These are phyloP conservation scores for Tausonia pullulans DNA, from an alignment of 1,284 basidiomycete genomes.

Conservation along the genomic window DNA sequence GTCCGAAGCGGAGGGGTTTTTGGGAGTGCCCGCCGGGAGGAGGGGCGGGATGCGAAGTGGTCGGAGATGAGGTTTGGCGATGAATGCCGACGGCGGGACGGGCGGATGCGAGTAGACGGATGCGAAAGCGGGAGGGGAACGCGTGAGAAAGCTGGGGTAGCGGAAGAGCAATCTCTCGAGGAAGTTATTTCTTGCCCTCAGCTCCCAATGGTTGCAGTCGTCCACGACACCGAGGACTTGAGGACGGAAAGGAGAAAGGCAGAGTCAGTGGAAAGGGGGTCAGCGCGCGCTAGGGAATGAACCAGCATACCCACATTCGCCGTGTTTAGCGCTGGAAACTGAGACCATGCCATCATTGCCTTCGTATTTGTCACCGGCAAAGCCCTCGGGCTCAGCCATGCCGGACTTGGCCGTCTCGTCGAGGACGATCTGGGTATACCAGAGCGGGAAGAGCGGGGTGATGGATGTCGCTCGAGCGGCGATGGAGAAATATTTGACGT, in stretches of 20 bases:
- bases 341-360: slow-evolving; percentile 94
- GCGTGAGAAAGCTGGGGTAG: slow-evolving; percentile 6
- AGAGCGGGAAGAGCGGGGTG: slow-evolving; percentile 80
- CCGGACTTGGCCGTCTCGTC: slow-evolving; percentile 49
- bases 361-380: slow-evolving; percentile 44
- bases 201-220: slow-evolving; percentile 92
- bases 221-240: slow-evolving; percentile 70
- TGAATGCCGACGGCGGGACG: not conserved
- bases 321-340: slow-evolving; percentile 80
- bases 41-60: not conserved
- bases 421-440: slow-evolving; percentile 88
- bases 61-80: not conserved
- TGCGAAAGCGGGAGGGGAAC: not conserved
- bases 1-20: not conserved
- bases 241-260: not conserved
- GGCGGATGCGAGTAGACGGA: not conserved
- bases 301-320: slow-evolving; percentile 47
- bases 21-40: not conserved
- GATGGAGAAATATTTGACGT: slow-evolving; percentile 84
- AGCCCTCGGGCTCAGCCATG: slow-evolving; percentile 47
- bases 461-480: slow-evolving; percentile 65
- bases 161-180: slow-evolving; percentile 21
- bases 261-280: not conserved
- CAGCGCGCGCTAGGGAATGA: not conserved
- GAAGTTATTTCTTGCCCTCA: slow-evolving; percentile 46